Evolutionary conservation across 2,329 filamentous ascomycete genomes (phyloP).

Genomic region (Trichoderma koningiopsis): DNA sequence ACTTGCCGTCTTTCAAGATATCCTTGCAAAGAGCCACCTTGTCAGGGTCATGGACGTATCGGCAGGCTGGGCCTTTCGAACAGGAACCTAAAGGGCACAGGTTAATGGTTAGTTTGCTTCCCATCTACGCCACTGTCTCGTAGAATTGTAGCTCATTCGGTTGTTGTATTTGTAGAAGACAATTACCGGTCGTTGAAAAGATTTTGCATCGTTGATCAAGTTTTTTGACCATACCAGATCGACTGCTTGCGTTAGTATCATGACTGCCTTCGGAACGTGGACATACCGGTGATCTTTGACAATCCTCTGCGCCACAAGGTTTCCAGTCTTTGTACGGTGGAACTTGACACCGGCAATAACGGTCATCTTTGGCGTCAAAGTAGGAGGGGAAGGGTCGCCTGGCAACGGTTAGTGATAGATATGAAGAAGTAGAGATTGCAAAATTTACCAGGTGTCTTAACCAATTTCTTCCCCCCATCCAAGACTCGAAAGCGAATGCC

Average conservation of each 20-base stretch:
- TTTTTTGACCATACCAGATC: conserved; percentile 63
- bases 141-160: conserved; percentile 29
- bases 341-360: conserved; percentile 78
- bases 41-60: conserved; percentile 78
- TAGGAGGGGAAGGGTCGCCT: conserved; percentile 63
- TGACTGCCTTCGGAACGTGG: conserved; percentile 27
- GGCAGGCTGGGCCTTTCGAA: conserved; percentile 76
- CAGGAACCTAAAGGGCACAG: conserved; percentile 69
- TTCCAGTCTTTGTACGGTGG: conserved; percentile 83
- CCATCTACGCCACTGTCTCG: conserved; percentile 42
- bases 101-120: conserved; percentile 47
- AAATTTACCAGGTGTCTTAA: conserved; percentile 67
- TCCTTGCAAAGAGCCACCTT: conserved; percentile 92
- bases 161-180: conserved; percentile 47
- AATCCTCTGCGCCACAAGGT: conserved; percentile 76
- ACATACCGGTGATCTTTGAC: conserved; percentile 76
- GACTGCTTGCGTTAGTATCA: conserved; percentile 49
- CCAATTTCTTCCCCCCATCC: conserved; percentile 79
- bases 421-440: neutral
- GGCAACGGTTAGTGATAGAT: neutral
- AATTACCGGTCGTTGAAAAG: conserved; percentile 70
- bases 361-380: conserved; percentile 72
- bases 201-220: conserved; percentile 72
- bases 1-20: conserved; percentile 77
- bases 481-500: conserved; percentile 74